Evolutionary conservation across 2,329 filamentous ascomycete species (phyloP).

Genomic region (Dryadomyces quercivorus): DNA sequence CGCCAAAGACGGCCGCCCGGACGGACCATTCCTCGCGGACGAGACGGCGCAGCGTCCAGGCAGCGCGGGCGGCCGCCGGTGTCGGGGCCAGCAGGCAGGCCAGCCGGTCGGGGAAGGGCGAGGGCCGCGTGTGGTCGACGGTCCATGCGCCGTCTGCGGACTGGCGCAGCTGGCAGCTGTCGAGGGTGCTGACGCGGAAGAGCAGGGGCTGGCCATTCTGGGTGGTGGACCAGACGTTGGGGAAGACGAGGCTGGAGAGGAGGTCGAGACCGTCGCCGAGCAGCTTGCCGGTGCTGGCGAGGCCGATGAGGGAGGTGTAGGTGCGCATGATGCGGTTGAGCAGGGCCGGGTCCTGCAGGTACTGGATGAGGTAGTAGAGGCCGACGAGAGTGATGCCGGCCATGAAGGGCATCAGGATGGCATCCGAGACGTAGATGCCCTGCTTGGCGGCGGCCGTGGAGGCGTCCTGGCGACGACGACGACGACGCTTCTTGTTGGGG

Average conservation of each 20-base stretch:
- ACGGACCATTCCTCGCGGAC: constrained; percentile 40
- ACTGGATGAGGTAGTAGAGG: constrained; percentile 83
- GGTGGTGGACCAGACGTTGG: constrained; percentile 46
- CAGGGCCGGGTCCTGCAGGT: constrained; percentile 67
- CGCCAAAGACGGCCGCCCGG: constrained; percentile 37
- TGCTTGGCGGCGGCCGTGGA: constrained; percentile 19
- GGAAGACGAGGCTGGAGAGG: constrained; percentile 57
- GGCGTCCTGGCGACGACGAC: background rate
- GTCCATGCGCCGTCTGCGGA: constrained; percentile 11
- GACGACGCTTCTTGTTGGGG: constrained; percentile 17
- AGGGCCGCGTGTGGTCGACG: constrained; percentile 18
- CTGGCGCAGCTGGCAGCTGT: constrained; percentile 22
- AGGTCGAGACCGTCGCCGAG: constrained; percentile 61
- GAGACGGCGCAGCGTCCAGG: constrained; percentile 41
- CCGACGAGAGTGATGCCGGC: constrained; percentile 58
- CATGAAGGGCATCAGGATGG: constrained; percentile 70
- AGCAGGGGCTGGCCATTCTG: constrained; percentile 13
- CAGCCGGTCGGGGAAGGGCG: constrained; percentile 27
- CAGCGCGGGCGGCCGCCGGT: constrained; percentile 12
- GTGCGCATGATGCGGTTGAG: constrained; percentile 72
- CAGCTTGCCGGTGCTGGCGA: constrained; percentile 65
- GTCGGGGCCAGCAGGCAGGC: constrained; percentile 22
- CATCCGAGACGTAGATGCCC: constrained; percentile 63
- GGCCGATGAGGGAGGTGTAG: constrained; percentile 71
- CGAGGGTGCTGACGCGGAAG: constrained; percentile 31